phyloP scores from a whole-genome alignment of 179 eudicot species.

The Actinidia chinensis region DNA sequence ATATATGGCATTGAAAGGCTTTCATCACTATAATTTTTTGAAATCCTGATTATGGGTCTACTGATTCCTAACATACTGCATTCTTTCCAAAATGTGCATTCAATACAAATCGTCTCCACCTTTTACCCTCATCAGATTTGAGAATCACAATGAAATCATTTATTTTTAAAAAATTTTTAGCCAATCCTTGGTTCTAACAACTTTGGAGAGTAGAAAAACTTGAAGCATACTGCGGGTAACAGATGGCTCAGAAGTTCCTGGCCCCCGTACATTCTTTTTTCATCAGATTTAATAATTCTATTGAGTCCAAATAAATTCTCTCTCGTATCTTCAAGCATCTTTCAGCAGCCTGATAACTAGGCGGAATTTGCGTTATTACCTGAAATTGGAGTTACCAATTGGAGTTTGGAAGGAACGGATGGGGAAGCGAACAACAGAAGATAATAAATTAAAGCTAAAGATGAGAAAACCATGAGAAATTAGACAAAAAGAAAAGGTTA shows the following conservation, averaged over 20 bases:
- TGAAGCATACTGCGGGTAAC: slow-evolving; percentile 61
- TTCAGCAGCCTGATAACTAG: slow-evolving; percentile 78
- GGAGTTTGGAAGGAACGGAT: background rate
- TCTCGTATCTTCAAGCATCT: slow-evolving; percentile 93
- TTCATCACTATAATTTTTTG: slow-evolving; percentile 58
- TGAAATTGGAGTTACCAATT: slow-evolving; percentile 26
- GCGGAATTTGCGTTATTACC: slow-evolving; percentile 82
- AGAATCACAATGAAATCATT: slow-evolving; percentile 69
- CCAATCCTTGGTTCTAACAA: slow-evolving; percentile 61
- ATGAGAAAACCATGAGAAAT: background rate
- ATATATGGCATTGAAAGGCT: slow-evolving; percentile 75
- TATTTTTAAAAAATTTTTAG: slow-evolving; percentile 69
- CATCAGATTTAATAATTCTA: slow-evolving; percentile 70
- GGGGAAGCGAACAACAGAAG: background rate
- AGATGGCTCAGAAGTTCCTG: slow-evolving; percentile 78
- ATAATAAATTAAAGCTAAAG: background rate
- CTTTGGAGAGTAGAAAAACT: slow-evolving; percentile 68
- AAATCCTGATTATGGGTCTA: slow-evolving; percentile 77
- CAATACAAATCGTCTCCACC: slow-evolving; percentile 64
- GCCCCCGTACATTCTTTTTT: slow-evolving; percentile 83
- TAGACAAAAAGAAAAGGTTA: slow-evolving; percentile 11
- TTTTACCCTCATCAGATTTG: slow-evolving; percentile 78
- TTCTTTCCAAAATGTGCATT: slow-evolving; percentile 89
- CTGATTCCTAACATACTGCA: slow-evolving; percentile 66
- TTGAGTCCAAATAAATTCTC: slow-evolving; percentile 77